phyloP scores from a whole-genome alignment of 164 flowering plant genomes.

The Umbellularia californica region DNA sequence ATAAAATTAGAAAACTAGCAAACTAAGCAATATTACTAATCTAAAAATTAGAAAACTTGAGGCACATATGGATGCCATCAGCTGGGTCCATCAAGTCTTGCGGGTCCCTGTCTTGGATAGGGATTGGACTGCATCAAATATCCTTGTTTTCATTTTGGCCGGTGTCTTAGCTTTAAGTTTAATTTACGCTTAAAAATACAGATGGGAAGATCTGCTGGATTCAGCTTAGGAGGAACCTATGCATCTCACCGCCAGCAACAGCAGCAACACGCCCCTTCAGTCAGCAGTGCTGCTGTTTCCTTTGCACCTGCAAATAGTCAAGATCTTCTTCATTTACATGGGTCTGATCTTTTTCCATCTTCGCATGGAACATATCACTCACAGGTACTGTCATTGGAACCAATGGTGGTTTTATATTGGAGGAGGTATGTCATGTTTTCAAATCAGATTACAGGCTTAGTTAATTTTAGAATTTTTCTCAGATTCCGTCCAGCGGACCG shows the following conservation, averaged over 20 bases:
- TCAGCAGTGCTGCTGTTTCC: slow-evolving; percentile 55
- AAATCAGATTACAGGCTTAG: not conserved
- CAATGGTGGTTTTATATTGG: not conserved
- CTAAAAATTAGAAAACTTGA: too few species aligned
- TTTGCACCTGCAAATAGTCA: slow-evolving; percentile 68
- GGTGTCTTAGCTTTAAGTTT: slow-evolving; percentile 1
- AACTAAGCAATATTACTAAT: too few species aligned
- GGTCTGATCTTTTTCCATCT: slow-evolving; percentile 75
- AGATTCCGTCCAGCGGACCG: slow-evolving; percentile 62
- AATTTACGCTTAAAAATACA: slow-evolving; percentile 13
- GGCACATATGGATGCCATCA: too few species aligned
- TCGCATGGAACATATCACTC: slow-evolving; percentile 69
- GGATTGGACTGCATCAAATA: too few species aligned
- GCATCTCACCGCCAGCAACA: slow-evolving; percentile 69
- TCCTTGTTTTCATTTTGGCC: not conserved
- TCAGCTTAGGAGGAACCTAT: slow-evolving; percentile 68
- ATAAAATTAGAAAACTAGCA: too few species aligned
- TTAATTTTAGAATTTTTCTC: not conserved
- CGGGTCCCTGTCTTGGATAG: too few species aligned
- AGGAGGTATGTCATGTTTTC: not conserved
- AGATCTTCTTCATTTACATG: slow-evolving; percentile 76
- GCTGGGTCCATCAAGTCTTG: too few species aligned
- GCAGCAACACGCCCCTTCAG: slow-evolving; percentile 56
- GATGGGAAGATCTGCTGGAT: slow-evolving; percentile 84
- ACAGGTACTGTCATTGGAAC: slow-evolving; percentile 45